A percentile compares a stretch with the other conserved stretches of the same genome.
phyloP scores from a whole-genome alignment of 1,139 yeast genomes.

The Wickerhamomyces sp. region DNA sequence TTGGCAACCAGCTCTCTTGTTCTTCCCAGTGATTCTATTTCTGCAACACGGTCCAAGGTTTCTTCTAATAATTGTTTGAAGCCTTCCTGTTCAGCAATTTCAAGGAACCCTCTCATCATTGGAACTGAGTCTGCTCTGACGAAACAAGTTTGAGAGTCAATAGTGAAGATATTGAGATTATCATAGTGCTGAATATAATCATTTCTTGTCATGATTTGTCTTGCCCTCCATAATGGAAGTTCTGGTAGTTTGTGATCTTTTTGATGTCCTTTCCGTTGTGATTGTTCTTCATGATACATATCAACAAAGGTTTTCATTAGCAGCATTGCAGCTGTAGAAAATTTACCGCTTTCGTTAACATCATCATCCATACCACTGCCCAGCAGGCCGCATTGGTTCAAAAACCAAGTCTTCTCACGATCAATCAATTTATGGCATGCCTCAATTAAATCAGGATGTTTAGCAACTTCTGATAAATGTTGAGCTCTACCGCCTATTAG shows the following conservation, averaged over 20 bases:
- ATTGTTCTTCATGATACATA: constrained; percentile 43
- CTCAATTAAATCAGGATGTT: constrained; percentile 52
- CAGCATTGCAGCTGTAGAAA: constrained; percentile 72
- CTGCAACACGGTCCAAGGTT: constrained; percentile 68
- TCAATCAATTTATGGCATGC: constrained; percentile 74
- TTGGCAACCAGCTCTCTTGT: constrained; percentile 76
- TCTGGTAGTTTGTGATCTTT: constrained; percentile 60
- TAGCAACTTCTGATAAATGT: constrained; percentile 70
- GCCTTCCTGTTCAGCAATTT: constrained; percentile 67
- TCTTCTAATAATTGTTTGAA: constrained; percentile 67
- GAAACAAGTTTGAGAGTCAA: constrained; percentile 67
- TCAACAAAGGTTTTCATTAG: constrained; percentile 69
- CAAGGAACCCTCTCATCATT: constrained; percentile 87
- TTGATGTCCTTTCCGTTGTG: constrained; percentile 12
- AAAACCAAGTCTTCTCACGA: constrained; percentile 79
- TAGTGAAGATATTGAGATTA: constrained; percentile 70
- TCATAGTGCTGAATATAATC: constrained; percentile 77
- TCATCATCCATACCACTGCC: constrained; percentile 85
- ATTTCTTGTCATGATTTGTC: constrained; percentile 82
- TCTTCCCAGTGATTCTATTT: constrained; percentile 74
- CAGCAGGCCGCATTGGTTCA: constrained; percentile 75
- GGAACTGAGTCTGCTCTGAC: constrained; percentile 83
- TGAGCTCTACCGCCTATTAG: constrained; percentile 85
- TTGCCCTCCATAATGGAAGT: constrained; percentile 76
- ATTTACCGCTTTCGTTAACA: constrained; percentile 83